Evolutionary conservation across 2,329 filamentous ascomycete species (phyloP).

Genomic region (Juglanconis sp.): DNA sequence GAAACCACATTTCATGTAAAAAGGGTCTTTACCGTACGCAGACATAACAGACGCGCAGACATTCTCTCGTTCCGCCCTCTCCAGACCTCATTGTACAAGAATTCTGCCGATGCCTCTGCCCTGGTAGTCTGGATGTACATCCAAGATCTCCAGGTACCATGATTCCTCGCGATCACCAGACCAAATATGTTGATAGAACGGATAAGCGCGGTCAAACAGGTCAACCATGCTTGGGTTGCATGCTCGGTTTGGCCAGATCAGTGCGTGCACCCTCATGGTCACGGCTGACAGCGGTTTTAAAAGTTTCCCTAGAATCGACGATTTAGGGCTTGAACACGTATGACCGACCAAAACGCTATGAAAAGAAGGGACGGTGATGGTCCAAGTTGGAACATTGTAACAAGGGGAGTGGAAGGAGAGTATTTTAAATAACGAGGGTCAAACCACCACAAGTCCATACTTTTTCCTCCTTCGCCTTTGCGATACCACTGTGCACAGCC

Average conservation of each 20-base stretch:
- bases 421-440: neutral
- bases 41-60: neutral
- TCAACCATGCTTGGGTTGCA: constrained; percentile 20
- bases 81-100: neutral
- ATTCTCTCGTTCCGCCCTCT: neutral
- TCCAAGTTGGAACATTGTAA: neutral
- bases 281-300: constrained; percentile 11
- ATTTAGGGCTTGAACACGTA: too few relatives aligned
- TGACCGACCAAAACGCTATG: too few relatives aligned
- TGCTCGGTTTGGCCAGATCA: constrained; percentile 23
- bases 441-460: neutral
- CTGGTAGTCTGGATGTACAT: constrained; percentile 38
- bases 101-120: constrained; percentile 23
- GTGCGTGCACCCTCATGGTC: constrained; percentile 13
- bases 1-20: neutral
- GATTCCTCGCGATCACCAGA: constrained; percentile 27
- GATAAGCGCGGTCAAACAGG: constrained; percentile 21
- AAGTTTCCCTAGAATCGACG: neutral
- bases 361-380: neutral
- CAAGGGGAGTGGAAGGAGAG: neutral
- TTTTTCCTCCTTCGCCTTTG: neutral
- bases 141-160: constrained; percentile 37
- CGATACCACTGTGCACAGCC: neutral
- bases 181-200: constrained; percentile 26
- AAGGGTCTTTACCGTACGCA: neutral